Evolutionary conservation across 179 eudicot species (phyloP).

Genomic region (Beta macrorhiza): DNA sequence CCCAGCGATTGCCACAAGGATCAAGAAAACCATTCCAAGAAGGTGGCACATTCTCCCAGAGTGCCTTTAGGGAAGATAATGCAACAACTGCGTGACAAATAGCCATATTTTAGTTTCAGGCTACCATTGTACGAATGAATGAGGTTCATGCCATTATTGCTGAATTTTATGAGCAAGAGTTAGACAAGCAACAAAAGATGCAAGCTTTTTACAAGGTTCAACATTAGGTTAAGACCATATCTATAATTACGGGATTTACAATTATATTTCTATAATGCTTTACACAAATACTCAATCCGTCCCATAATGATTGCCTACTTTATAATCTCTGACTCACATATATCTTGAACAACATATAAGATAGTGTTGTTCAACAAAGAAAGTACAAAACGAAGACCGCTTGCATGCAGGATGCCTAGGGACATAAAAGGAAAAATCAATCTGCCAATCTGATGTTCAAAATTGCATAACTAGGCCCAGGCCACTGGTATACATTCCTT

Average conservation of each 20-base stretch:
- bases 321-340: background rate
- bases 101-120: background rate
- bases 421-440: background rate
- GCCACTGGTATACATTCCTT: background rate
- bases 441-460: background rate
- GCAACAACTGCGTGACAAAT: conserved; percentile 54
- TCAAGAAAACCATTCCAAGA: conserved; percentile 57
- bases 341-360: background rate
- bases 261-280: background rate
- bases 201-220: background rate
- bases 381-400: background rate
- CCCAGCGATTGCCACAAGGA: conserved; percentile 79
- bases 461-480: background rate
- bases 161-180: background rate
- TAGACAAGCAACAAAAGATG: background rate
- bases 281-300: background rate
- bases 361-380: background rate
- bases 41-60: conserved; percentile 72
- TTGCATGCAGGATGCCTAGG: background rate
- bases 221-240: background rate
- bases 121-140: conserved; percentile 26
- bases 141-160: background rate
- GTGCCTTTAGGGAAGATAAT: conserved; percentile 47
- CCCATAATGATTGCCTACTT: background rate
- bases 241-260: background rate